Conservation (phyloP, 225 moss, liverwort and hornwort genomes). For the Polytrichum formosum region DNA sequence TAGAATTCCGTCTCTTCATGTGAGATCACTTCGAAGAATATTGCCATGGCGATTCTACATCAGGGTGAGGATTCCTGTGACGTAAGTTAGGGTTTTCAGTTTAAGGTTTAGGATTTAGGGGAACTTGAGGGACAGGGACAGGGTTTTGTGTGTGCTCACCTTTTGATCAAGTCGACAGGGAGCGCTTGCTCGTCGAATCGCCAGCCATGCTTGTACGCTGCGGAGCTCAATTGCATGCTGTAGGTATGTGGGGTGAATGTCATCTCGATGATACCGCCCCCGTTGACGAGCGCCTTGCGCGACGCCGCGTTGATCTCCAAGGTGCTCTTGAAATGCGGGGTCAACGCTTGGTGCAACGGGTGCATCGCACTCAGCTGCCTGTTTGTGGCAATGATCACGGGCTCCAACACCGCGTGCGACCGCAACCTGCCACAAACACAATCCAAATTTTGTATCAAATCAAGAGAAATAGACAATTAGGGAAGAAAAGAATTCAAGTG, state of each 20-base stretch:
- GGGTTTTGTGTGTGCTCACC: slow-evolving; percentile 15
- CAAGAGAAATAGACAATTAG: too few species aligned
- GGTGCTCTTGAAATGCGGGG: slow-evolving; percentile 63
- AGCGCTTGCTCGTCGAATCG: slow-evolving; percentile 68
- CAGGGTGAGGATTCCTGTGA: too few species aligned
- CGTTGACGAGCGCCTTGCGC: slow-evolving; percentile 60
- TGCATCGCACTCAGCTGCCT: slow-evolving; percentile 66
- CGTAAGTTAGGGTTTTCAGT: not conserved
- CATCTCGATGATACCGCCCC: slow-evolving; percentile 70
- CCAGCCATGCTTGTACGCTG: slow-evolving; percentile 56
- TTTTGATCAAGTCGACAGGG: slow-evolving; percentile 56
- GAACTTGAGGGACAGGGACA: not conserved
- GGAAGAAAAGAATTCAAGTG: too few species aligned
- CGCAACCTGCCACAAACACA: slow-evolving; percentile 39
- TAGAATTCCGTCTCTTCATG: too few species aligned
- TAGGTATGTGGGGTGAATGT: slow-evolving; percentile 60
- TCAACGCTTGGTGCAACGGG: slow-evolving; percentile 54
- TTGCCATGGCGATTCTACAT: too few species aligned
- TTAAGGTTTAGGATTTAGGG: not conserved
- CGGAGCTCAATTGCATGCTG: slow-evolving; percentile 64
- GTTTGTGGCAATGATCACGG: slow-evolving; percentile 60
- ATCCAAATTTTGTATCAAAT: too few species aligned
- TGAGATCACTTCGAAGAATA: too few species aligned
- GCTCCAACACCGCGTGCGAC: slow-evolving; percentile 64
- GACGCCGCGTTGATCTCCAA: slow-evolving; percentile 67